phyloP scores from a whole-genome alignment of 2,329 filamentous ascomycete species.

The Colletotrichum tanaceti region DNA sequence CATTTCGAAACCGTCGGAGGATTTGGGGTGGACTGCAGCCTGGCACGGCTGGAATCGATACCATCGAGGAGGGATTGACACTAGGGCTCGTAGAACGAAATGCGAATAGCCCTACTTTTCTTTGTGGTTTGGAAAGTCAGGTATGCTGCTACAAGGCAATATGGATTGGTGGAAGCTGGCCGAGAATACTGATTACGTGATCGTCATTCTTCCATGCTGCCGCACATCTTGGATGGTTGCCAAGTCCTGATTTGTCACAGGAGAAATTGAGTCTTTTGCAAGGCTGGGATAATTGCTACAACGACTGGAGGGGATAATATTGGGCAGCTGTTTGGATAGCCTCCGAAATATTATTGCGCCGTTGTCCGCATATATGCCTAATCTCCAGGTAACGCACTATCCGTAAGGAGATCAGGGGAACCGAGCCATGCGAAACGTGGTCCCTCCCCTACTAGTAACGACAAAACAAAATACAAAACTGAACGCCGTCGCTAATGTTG shows the following conservation, averaged over 20 bases:
- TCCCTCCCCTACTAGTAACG: constrained; percentile 4
- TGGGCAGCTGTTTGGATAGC: constrained; percentile 19
- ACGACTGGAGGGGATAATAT: constrained; percentile 29
- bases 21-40: constrained; percentile 14
- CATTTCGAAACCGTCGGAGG: constrained; percentile 4
- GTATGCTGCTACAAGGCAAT: constrained; percentile 11
- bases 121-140: neutral
- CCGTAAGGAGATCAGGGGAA: neutral
- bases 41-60: constrained; percentile 10
- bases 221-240: neutral
- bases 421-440: neutral
- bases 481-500: constrained; percentile 57
- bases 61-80: constrained; percentile 12
- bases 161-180: neutral
- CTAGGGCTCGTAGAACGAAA: constrained; percentile 10
- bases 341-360: constrained; percentile 26
- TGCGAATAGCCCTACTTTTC: neutral
- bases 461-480: constrained; percentile 33
- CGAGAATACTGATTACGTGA: constrained; percentile 14
- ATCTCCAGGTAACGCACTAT: constrained; percentile 3
- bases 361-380: constrained; percentile 3
- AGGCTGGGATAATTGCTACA: neutral
- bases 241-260: neutral
- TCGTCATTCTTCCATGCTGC: neutral
- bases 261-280: neutral